Percentiles rank a stretch among this genome's conserved stretches.
Conservation (phyloP, 768 basidiomycete genomes). For the Paxillus involutus region DNA sequence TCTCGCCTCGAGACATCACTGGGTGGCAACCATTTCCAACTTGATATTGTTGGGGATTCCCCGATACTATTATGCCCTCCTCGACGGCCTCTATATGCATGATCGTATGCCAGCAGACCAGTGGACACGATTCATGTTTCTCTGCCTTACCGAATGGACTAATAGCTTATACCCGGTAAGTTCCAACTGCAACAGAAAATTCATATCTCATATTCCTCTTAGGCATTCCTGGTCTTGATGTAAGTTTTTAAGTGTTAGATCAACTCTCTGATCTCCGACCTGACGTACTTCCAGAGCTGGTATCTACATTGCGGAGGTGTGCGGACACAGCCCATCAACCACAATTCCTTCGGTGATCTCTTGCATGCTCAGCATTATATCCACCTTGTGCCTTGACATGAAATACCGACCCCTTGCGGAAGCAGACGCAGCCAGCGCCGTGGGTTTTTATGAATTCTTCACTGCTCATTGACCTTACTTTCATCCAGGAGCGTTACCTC, state of each 20-base stretch:
- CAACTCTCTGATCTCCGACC: conserved; percentile 18
- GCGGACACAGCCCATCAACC: no score
- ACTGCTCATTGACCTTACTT: conserved; percentile 4
- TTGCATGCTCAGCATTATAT: conserved; percentile 28
- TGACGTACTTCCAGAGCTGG: conserved; percentile 31
- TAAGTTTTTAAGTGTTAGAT: conserved; percentile 13
- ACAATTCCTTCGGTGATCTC: no score
- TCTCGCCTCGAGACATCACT: conserved; percentile 32
- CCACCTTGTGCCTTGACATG: conserved; percentile 28
- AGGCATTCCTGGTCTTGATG: conserved; percentile 28
- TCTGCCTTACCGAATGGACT: conserved; percentile 51
- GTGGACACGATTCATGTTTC: conserved; percentile 53
- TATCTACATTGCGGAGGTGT: no score
- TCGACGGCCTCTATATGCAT: conserved; percentile 55
- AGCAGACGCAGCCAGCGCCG: conserved; percentile 39
- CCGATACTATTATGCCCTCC: conserved; percentile 35
- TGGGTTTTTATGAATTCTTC: conserved; percentile 26
- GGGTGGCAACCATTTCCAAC: conserved; percentile 36
- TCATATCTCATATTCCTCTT: conserved; percentile 5
- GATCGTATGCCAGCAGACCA: conserved; percentile 52
- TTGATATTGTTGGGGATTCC: conserved; percentile 48
- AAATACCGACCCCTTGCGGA: conserved; percentile 19
- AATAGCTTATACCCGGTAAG: conserved; percentile 40
- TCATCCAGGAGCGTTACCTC: conserved; percentile 32
- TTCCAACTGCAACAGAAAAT: not conserved